Percentiles rank a stretch among this genome's conserved stretches.
Evolutionary conservation across 192 early-diverging fungal genomes (phyloP).

Genomic region (Backusella psychrophila): DNA sequence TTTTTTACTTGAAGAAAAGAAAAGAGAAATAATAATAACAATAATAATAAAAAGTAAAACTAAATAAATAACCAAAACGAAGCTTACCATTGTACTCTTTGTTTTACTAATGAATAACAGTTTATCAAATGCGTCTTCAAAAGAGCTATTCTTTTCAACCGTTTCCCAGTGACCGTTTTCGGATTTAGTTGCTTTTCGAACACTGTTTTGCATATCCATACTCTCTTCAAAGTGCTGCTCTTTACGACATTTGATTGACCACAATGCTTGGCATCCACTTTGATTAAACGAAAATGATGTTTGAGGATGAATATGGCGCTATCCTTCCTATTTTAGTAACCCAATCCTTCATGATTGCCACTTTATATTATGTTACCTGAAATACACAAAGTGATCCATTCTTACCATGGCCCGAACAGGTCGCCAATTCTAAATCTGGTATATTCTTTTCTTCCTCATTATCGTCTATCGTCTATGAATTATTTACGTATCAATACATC

Average conservation of each 20-base stretch:
- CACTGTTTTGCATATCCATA: slow-evolving; percentile 35
- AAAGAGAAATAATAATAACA: no score
- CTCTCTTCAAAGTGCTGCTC: slow-evolving; percentile 38
- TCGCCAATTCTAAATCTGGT: slow-evolving; percentile 47
- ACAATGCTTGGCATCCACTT: slow-evolving; percentile 58
- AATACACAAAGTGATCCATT: slow-evolving; percentile 51
- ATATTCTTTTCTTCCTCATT: not conserved
- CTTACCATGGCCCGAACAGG: slow-evolving; percentile 50
- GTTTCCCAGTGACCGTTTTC: slow-evolving; percentile 17
- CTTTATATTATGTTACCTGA: slow-evolving; percentile 36
- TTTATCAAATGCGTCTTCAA: slow-evolving; percentile 45
- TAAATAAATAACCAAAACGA: not conserved
- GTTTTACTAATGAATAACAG: slow-evolving; percentile 66
- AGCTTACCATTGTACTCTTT: slow-evolving; percentile 57
- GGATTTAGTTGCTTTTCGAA: slow-evolving; percentile 19
- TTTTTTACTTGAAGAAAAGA: no score
- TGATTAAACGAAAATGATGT: slow-evolving; percentile 42
- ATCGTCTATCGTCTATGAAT: not conserved
- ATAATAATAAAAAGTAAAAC: not conserved
- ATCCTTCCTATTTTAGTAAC: not conserved
- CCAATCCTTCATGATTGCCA: not conserved
- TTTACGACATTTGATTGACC: slow-evolving; percentile 65
- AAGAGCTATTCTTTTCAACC: not conserved
- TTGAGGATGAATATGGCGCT: slow-evolving; percentile 50
- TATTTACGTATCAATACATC: not conserved